These are phyloP conservation scores for Olyra latifolia DNA, from an alignment of 176 grass and related monocot species.

Conservation along the genomic window DNA sequence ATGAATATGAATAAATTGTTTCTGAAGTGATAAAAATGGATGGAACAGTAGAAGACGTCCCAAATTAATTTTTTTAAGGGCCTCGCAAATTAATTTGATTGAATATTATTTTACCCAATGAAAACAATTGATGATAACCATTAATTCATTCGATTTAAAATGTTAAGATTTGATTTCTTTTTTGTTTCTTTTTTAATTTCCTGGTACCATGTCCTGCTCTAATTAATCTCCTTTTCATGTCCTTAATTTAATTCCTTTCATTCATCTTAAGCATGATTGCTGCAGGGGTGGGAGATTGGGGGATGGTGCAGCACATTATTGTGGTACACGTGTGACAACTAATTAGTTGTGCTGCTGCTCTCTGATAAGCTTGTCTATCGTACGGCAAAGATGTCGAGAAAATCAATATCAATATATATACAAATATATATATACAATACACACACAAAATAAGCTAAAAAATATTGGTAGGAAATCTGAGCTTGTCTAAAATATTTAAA, in stretches of 20 bases:
- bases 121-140: neutral
- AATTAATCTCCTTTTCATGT: neutral
- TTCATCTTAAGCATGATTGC: conserved; percentile 42
- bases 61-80: too few species aligned
- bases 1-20: neutral
- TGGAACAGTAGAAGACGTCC: too few species aligned
- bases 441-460: neutral
- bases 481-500: neutral
- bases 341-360: conserved; percentile 7
- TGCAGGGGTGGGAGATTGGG: conserved; percentile 34
- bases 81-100: too few species aligned
- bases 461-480: neutral
- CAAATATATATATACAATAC: neutral
- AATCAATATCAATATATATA: too few species aligned
- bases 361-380: conserved; percentile 8
- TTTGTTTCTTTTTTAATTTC: neutral
- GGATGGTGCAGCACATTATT: conserved; percentile 52
- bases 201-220: conserved; percentile 13
- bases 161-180: neutral
- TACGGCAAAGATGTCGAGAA: neutral
- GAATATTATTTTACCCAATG: neutral
- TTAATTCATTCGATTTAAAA: neutral
- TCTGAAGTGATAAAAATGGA: neutral
- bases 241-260: neutral
- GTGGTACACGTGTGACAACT: conserved; percentile 40